Conservation (phyloP, 768 basidiomycete species). For the Rhizopogon sp. region DNA sequence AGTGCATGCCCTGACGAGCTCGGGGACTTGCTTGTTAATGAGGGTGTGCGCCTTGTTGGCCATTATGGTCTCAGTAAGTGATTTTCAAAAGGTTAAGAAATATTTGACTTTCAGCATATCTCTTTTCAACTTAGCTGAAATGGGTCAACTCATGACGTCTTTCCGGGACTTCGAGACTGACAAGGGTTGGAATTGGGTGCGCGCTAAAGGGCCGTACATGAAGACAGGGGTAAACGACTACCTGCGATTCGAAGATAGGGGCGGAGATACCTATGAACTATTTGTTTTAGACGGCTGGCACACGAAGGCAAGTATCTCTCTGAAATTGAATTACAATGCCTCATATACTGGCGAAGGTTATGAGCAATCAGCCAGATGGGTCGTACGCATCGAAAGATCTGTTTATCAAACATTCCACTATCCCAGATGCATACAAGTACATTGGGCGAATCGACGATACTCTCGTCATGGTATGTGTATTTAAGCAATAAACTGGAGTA, state of each 20-base stretch:
- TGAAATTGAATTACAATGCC: slow-evolving; percentile 10
- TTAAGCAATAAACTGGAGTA: neutral
- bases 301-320: slow-evolving; percentile 33
- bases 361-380: slow-evolving; percentile 43
- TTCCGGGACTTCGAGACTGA: slow-evolving; percentile 42
- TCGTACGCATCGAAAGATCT: slow-evolving; percentile 55
- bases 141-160: slow-evolving; percentile 41
- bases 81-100: neutral
- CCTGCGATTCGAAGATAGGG: slow-evolving; percentile 39
- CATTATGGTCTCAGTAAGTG: slow-evolving; percentile 45
- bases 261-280: slow-evolving; percentile 39
- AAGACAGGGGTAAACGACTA: slow-evolving; percentile 22
- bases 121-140: slow-evolving; percentile 16
- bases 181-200: slow-evolving; percentile 54
- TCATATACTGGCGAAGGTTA: slow-evolving; percentile 8
- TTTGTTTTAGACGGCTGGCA: slow-evolving; percentile 49
- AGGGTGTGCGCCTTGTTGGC: slow-evolving; percentile 45
- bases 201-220: slow-evolving; percentile 22
- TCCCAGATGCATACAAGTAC: slow-evolving; percentile 37
- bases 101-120: neutral
- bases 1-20: slow-evolving; percentile 50
- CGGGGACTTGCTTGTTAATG: slow-evolving; percentile 42
- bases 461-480: slow-evolving; percentile 30
- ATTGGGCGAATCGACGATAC: slow-evolving; percentile 55
- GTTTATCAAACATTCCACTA: slow-evolving; percentile 43